Conservation (phyloP, 2,329 filamentous ascomycete species). For the Claviceps humidiphila region DNA sequence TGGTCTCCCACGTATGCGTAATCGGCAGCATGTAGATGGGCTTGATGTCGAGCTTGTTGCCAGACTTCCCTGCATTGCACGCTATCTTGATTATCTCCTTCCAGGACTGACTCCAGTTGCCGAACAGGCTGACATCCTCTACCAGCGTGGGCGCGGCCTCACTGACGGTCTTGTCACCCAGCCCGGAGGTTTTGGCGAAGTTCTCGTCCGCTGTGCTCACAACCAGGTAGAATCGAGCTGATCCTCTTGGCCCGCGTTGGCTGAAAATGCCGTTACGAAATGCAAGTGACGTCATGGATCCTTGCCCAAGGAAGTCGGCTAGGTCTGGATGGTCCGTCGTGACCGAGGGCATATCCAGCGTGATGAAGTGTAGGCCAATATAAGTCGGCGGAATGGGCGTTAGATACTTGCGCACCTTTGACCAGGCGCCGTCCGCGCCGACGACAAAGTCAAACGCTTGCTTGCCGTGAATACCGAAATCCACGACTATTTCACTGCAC, state of each 20-base stretch:
- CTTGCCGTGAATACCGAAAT: slow-evolving; percentile 11
- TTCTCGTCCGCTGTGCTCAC: background rate
- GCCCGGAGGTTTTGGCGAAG: background rate
- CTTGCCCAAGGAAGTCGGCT: background rate
- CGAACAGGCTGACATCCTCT: background rate
- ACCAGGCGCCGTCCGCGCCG: slow-evolving; percentile 8
- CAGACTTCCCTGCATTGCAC: background rate
- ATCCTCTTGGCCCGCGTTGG: background rate
- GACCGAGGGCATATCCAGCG: background rate
- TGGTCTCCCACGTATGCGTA: background rate
- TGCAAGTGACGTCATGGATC: background rate
- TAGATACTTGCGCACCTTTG: background rate
- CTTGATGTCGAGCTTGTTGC: background rate
- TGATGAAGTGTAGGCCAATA: background rate
- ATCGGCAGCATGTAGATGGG: background rate
- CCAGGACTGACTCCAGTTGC: background rate
- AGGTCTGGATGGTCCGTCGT: background rate
- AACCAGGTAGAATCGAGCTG: background rate
- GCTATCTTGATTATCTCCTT: background rate
- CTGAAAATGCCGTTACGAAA: background rate
- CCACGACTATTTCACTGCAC: slow-evolving; percentile 8
- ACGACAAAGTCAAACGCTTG: slow-evolving; percentile 8
- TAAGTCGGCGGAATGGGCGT: background rate
- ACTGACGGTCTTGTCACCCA: background rate
- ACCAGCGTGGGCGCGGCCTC: background rate